Conservation (phyloP, 2,329 filamentous ascomycete genomes). For the Huntiella savannae region DNA sequence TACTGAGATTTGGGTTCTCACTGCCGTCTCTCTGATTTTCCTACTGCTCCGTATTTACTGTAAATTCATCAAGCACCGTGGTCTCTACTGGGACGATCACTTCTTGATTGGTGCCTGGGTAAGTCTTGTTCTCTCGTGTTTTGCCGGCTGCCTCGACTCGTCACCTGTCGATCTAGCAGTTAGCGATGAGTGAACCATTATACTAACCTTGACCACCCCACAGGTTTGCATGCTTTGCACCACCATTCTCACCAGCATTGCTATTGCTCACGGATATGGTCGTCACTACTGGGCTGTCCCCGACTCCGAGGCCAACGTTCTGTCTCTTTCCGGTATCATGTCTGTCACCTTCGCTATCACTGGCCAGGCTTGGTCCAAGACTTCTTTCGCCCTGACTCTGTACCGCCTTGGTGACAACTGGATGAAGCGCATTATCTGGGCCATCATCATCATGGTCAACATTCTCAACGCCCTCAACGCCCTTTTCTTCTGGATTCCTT, state of each 20-base stretch:
- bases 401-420: conserved; percentile 15
- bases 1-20: conserved; percentile 11
- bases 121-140: background rate
- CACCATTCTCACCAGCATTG: conserved; percentile 11
- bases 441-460: conserved; percentile 15
- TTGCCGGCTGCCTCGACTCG: conserved; percentile 15
- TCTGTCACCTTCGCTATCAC: conserved; percentile 5
- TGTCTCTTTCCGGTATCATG: conserved; percentile 7
- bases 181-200: conserved; percentile 14
- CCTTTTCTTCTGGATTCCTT: conserved; percentile 16
- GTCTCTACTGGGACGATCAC: conserved; percentile 22
- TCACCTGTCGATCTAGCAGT: conserved; percentile 19
- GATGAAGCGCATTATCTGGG: conserved; percentile 16
- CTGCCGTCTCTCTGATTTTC: conserved; percentile 8
- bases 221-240: conserved; percentile 6
- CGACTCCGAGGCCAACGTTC: conserved; percentile 1
- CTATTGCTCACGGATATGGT: conserved; percentile 13
- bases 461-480: conserved; percentile 13
- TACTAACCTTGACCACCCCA: background rate
- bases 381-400: conserved; percentile 17
- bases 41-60: conserved; percentile 20
- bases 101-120: conserved; percentile 18
- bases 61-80: conserved; percentile 19
- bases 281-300: conserved; percentile 12
- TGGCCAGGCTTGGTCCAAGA: conserved; percentile 13